Percentiles rank a stretch among this genome's conserved stretches.
Evolutionary conservation across 73 alveolate species (phyloP).

Genomic region (Tetrahymena malaccensis): DNA sequence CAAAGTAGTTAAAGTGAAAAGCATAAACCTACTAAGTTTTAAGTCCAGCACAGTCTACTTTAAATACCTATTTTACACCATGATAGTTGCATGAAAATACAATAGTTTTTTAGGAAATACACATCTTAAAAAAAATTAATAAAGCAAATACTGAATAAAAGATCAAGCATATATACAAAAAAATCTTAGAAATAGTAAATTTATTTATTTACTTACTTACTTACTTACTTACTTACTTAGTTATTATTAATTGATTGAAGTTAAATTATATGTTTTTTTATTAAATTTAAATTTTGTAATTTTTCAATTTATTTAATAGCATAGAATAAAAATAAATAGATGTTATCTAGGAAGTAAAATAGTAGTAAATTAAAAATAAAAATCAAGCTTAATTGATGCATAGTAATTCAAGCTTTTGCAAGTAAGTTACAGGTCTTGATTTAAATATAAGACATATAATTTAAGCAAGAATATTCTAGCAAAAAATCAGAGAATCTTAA

Average conservation of each 20-base stretch:
- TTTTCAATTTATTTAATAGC: too few species aligned
- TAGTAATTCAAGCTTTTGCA: too few species aligned
- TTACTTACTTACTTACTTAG: too few species aligned
- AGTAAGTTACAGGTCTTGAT: background rate
- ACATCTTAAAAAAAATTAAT: background rate
- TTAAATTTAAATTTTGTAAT: too few species aligned
- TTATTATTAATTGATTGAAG: too few species aligned
- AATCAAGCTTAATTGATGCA: background rate
- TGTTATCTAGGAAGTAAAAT: background rate
- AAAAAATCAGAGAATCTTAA: background rate
- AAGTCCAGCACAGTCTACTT: background rate
- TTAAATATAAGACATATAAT: background rate
- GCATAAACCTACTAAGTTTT: background rate
- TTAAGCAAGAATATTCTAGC: background rate
- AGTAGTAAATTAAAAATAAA: too few species aligned
- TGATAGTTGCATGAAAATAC: background rate
- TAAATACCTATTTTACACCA: background rate
- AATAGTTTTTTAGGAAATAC: background rate
- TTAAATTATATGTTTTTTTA: too few species aligned
- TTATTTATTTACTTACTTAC: background rate
- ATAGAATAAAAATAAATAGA: too few species aligned
- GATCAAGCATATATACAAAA: background rate
- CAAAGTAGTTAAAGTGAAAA: background rate
- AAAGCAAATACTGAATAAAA: background rate
- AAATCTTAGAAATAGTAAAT: background rate